Evolutionary conservation across 208 protist genomes (phyloP), one percentile per base, ranked within the genome.

Genomic region (Phytomonas sp.): DNA sequence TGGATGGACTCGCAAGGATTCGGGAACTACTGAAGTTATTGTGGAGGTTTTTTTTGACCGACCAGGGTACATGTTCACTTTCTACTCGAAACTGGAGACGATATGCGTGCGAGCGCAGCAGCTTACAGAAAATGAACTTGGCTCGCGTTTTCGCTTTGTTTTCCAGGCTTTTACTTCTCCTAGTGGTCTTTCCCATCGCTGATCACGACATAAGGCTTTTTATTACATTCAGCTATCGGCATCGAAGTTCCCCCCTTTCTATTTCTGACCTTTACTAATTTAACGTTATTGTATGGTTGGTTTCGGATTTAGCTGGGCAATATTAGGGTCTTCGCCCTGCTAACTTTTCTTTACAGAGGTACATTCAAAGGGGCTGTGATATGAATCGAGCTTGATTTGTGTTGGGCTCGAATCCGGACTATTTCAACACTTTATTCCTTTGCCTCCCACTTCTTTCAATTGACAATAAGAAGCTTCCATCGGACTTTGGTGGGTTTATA

Each of bases 1-100:
- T 72, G 91, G 91, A 17, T 96, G 91, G 88, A 94, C 91, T 26
- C 75, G 75, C 9, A 92, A 93, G 68, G 86, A 88, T 40, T 87
- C 85, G 15, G 84, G 85, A 23, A 92, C 78, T 59, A 90, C 83
- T 31, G 88, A 96, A 76, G 91, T 94, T 33, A 82, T 94, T n/a
- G 89, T 90, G n/a, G 88, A 96, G 73, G 85, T 93, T 15, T 96
- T 94, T 68, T 92, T 94, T 69, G 88, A 93, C 46, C 77, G 91
- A 15, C 91, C 91, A 15, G 84, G 88, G 51, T 96, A 94, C 77
- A 89, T 96, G 84, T 94, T 94, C 71, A 93, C 83, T n/a, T 96
- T 96, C 62, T 94, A 96, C 78, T 26, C 80, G 13, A 91, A 93
- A 67, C 70, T 96, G 59, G 88, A 96, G 85, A 87, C 88, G 20